Percentiles rank a stretch among this genome's conserved stretches.
These are phyloP conservation scores for Garcia nutans DNA, from an alignment of 345 rosid genomes.

Conservation along the genomic window DNA sequence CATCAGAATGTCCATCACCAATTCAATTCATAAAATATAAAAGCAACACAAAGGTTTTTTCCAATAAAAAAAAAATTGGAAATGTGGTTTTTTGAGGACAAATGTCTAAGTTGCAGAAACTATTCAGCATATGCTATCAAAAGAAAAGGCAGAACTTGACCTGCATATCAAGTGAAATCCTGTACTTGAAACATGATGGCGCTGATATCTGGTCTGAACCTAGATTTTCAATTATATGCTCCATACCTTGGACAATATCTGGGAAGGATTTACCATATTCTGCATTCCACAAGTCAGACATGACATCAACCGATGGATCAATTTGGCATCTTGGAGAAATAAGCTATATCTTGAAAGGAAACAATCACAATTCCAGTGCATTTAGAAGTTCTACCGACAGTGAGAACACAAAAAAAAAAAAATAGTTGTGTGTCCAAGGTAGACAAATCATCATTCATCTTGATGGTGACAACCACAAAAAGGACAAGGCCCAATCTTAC, in stretches of 20 bases:
- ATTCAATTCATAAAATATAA: neutral
- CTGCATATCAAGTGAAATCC: constrained; percentile 81
- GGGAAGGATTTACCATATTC: constrained; percentile 84
- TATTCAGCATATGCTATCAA: neutral
- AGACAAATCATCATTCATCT: neutral
- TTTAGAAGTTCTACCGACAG: neutral
- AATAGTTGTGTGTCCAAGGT: constrained; percentile 5
- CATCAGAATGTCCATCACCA: constrained; percentile 1
- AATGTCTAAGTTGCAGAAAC: neutral
- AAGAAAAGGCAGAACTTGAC: constrained; percentile 32
- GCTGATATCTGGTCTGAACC: constrained; percentile 55
- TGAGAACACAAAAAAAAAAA: neutral
- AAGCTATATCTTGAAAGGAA: neutral
- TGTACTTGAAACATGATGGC: constrained; percentile 77
- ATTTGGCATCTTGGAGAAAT: neutral
- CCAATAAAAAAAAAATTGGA: neutral
- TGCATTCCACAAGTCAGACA: constrained; percentile 33
- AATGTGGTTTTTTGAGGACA: neutral
- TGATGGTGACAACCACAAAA: constrained; percentile 13
- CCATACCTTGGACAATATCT: constrained; percentile 82
- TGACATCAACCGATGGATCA: constrained; percentile 3
- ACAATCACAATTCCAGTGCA: neutral
- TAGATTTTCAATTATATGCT: constrained; percentile 67
- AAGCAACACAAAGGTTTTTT: neutral
- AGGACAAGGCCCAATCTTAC: constrained; percentile 39